Percentiles rank a stretch among this genome's conserved stretches.
Conservation (phyloP, 257 asterid species). For the Petunia secreta region DNA sequence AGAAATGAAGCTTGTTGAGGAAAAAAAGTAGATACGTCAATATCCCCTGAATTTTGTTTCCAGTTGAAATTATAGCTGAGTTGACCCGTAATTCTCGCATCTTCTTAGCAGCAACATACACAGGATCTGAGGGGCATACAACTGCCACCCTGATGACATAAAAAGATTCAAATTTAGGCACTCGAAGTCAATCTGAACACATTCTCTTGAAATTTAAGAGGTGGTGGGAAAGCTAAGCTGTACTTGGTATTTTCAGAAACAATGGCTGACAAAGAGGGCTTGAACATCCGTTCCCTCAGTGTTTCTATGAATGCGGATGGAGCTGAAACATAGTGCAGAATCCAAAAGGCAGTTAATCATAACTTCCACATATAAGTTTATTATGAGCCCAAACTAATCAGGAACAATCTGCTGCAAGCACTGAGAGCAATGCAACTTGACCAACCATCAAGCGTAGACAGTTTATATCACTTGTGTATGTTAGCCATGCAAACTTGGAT, state of each 20-base stretch:
- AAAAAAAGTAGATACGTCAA: constrained; percentile 64
- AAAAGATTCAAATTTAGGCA: constrained; percentile 33
- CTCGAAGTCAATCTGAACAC: constrained; percentile 25
- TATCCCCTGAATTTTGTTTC: constrained; percentile 83
- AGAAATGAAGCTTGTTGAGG: constrained; percentile 24
- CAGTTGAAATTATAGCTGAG: constrained; percentile 69
- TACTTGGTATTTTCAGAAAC: constrained; percentile 78
- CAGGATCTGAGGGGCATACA: constrained; percentile 76
- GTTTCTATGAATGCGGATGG: constrained; percentile 85
- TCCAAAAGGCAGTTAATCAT: constrained; percentile 5
- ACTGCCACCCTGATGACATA: constrained; percentile 66
- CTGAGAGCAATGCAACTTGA: neutral
- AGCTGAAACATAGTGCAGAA: constrained; percentile 52
- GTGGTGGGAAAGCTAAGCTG: constrained; percentile 21
- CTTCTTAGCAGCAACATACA: constrained; percentile 84
- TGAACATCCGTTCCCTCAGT: constrained; percentile 90
- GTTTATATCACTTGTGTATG: neutral
- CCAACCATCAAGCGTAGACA: constrained; percentile 17
- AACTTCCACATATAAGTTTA: constrained; percentile 18
- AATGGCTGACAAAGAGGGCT: constrained; percentile 85
- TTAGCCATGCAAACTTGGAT: constrained; percentile 2
- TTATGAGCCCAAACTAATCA: neutral
- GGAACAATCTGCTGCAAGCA: constrained; percentile 19
- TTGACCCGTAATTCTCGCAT: constrained; percentile 88
- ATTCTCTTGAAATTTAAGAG: constrained; percentile 17